phyloP scores from a whole-genome alignment of 2,329 filamentous ascomycete genomes.

The Phoma sp. region DNA sequence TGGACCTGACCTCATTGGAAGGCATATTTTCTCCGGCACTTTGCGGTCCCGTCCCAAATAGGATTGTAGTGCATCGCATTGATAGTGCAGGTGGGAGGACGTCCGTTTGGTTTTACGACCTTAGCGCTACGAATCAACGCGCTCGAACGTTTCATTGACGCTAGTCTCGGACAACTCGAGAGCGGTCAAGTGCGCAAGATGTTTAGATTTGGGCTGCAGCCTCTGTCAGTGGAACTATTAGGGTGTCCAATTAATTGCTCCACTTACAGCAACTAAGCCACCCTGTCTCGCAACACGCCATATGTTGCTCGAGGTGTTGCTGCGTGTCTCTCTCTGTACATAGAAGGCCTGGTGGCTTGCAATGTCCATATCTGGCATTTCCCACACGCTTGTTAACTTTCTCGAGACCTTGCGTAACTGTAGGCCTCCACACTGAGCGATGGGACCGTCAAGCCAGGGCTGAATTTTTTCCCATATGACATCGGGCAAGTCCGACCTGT shows the following conservation, averaged over 20 bases:
- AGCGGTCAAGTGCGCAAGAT: conserved; percentile 17
- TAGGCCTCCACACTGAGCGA: conserved; percentile 10
- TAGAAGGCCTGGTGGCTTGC: conserved; percentile 24
- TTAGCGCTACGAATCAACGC: conserved; percentile 14
- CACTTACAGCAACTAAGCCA: conserved; percentile 27
- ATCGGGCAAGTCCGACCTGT: conserved; percentile 40
- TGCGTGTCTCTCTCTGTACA: conserved; percentile 32
- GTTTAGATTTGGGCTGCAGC: conserved; percentile 18
- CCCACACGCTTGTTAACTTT: conserved; percentile 24
- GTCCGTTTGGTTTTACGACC: neutral
- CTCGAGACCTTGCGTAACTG: conserved; percentile 28
- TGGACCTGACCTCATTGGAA: conserved; percentile 5
- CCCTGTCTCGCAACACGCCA: conserved; percentile 29
- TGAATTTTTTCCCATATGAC: conserved; percentile 33
- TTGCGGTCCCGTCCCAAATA: neutral
- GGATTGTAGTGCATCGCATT: neutral
- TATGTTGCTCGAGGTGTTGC: neutral
- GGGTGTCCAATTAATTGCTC: neutral
- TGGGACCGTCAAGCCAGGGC: conserved; percentile 35
- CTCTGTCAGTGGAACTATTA: neutral
- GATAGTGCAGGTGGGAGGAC: neutral
- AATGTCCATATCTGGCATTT: conserved; percentile 4
- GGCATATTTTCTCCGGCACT: conserved; percentile 20
- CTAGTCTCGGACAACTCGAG: conserved; percentile 9
- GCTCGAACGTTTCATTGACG: conserved; percentile 25